Percentiles rank a stretch among this genome's conserved stretches.
Conservation (phyloP, 2,329 filamentous ascomycete genomes). For the Annulohypoxylon truncatum region DNA sequence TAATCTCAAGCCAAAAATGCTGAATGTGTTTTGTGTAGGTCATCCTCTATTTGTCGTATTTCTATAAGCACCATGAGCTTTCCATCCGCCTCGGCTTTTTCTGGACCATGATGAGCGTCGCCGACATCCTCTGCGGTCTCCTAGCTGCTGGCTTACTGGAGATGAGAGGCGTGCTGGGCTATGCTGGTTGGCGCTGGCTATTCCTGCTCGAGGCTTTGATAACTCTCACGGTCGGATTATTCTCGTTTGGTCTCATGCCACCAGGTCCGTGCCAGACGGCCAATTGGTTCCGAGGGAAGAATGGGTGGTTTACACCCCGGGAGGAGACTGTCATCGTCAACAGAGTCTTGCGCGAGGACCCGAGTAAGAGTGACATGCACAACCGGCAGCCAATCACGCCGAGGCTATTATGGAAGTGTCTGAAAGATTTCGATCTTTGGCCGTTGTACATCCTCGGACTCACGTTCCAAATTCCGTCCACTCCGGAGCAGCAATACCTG, state of each 20-base stretch:
- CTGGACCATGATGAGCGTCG: conserved; percentile 50
- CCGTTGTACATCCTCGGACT: conserved; percentile 62
- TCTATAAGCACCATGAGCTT: conserved; percentile 49
- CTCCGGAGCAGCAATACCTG: conserved; percentile 59
- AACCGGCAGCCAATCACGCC: conserved; percentile 65
- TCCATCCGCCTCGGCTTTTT: conserved; percentile 52
- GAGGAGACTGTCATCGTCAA: conserved; percentile 69
- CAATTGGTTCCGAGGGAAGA: conserved; percentile 58
- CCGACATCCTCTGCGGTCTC: conserved; percentile 48
- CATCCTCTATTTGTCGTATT: conserved; percentile 44
- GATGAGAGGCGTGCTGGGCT: conserved; percentile 49
- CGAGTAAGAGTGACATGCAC: conserved; percentile 66
- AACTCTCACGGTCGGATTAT: conserved; percentile 54
- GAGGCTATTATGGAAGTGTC: conserved; percentile 57
- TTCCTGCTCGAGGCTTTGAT: conserved; percentile 58
- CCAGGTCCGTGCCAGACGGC: conserved; percentile 57
- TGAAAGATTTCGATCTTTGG: conserved; percentile 68
- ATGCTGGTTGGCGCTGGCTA: conserved; percentile 56
- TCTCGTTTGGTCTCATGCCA: conserved; percentile 63
- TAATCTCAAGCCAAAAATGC: background rate
- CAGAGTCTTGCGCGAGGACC: conserved; percentile 64
- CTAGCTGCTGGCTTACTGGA: conserved; percentile 50
- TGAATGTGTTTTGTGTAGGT: conserved; percentile 18
- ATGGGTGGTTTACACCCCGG: conserved; percentile 65
- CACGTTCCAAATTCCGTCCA: conserved; percentile 58